Conservation (phyloP, 495 filamentous ascomycete species). For the Penicillium desertorum region DNA sequence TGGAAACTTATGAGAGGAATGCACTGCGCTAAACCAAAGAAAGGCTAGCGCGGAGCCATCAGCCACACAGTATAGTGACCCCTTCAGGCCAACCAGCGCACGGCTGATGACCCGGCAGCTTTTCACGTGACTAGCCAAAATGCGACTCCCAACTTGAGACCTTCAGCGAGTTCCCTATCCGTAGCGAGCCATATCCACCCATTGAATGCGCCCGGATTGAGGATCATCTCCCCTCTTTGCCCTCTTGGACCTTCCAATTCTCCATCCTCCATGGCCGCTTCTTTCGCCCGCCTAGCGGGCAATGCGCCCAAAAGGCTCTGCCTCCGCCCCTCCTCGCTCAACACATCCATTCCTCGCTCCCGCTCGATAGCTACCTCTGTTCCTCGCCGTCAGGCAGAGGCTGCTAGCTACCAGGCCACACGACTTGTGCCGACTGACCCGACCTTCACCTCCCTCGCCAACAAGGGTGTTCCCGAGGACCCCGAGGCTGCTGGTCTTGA, state of each 20-base stretch:
- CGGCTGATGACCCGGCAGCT: slow-evolving; percentile 44
- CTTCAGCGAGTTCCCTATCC: slow-evolving; percentile 35
- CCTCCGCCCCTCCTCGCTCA: slow-evolving; percentile 49
- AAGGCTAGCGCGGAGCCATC: not conserved
- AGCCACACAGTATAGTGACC: slow-evolving; percentile 23
- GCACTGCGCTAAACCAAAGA: slow-evolving; percentile 4
- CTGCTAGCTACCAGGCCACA: slow-evolving; percentile 58
- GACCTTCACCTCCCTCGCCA: slow-evolving; percentile 51
- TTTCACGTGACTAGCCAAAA: slow-evolving; percentile 46
- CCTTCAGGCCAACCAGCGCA: slow-evolving; percentile 38
- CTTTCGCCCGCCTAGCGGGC: slow-evolving; percentile 63
- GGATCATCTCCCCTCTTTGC: slow-evolving; percentile 35
- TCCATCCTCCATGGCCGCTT: slow-evolving; percentile 59
- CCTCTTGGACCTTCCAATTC: slow-evolving; percentile 29
- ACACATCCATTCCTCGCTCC: slow-evolving; percentile 42
- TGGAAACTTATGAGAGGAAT: not conserved
- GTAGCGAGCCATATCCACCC: slow-evolving; percentile 37
- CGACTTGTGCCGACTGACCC: slow-evolving; percentile 59
- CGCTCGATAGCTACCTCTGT: slow-evolving; percentile 70
- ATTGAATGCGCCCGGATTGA: slow-evolving; percentile 48
- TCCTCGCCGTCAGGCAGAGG: slow-evolving; percentile 59
- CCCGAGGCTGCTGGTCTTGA: slow-evolving; percentile 50
- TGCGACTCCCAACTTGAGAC: slow-evolving; percentile 42
- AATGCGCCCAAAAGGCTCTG: slow-evolving; percentile 65
- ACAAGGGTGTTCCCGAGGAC: slow-evolving; percentile 44